These are phyloP conservation scores for Colletotrichum tofieldiae DNA, from an alignment of 2,329 filamentous ascomycete species.

Conservation along the genomic window DNA sequence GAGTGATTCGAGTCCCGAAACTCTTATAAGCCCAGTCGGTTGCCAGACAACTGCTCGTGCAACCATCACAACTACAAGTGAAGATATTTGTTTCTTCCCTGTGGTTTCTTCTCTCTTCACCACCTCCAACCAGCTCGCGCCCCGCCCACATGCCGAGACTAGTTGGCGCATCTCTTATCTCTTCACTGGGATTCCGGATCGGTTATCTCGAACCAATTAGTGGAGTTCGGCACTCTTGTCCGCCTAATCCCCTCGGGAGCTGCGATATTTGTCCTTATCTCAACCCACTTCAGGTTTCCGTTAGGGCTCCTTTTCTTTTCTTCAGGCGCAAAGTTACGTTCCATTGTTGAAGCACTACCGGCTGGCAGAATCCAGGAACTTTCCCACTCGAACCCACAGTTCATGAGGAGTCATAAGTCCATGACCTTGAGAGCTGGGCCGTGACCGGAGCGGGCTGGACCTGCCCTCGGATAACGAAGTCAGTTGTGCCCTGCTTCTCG, in stretches of 20 bases:
- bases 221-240: constrained; percentile 23
- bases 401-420: background rate
- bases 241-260: background rate
- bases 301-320: constrained; percentile 5
- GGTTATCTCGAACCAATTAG: constrained; percentile 37
- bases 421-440: constrained; percentile 13
- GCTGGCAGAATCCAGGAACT: constrained; percentile 2
- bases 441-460: constrained; percentile 34
- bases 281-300: constrained; percentile 13
- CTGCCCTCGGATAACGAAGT: background rate
- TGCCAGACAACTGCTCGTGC: background rate
- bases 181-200: constrained; percentile 15
- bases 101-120: background rate
- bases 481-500: background rate
- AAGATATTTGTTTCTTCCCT: background rate
- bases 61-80: constrained; percentile 6
- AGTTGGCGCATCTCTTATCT: constrained; percentile 34
- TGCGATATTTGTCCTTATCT: constrained; percentile 43
- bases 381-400: background rate
- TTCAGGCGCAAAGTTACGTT: constrained; percentile 20
- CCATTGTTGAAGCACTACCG: constrained; percentile 1
- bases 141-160: constrained; percentile 35
- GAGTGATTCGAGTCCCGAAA: constrained; percentile 1
- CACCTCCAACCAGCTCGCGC: constrained; percentile 7
- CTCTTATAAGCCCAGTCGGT: background rate